A percentile compares a stretch with the other conserved stretches of the same genome.
Evolutionary conservation across 148 eudicot species (phyloP).

Genomic region (Rhododendron simsii): DNA sequence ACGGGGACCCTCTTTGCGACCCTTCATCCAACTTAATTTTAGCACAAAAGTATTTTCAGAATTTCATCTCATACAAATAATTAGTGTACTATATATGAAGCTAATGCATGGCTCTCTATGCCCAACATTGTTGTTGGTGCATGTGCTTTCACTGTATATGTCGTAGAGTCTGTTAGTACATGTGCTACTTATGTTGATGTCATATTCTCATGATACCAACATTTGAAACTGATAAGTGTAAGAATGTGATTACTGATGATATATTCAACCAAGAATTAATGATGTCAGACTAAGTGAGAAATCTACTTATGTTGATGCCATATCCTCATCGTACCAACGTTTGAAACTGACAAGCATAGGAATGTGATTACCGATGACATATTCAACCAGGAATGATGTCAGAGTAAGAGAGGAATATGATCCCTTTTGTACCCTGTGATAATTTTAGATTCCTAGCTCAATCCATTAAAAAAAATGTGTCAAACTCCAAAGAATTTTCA

Average conservation of each 20-base stretch:
- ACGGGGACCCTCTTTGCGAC: conserved; percentile 8
- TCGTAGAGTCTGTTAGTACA: neutral
- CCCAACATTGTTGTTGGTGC: neutral
- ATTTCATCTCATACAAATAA: neutral
- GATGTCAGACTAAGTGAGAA: too few relatives aligned
- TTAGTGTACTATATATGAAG: neutral
- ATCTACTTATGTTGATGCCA: too few relatives aligned
- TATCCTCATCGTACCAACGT: neutral
- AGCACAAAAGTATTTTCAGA: neutral
- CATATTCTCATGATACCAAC: too few relatives aligned
- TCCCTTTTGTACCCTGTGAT: neutral
- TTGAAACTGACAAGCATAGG: neutral
- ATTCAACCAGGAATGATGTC: neutral
- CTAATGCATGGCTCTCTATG: neutral
- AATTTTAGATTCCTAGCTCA: neutral
- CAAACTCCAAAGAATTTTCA: neutral
- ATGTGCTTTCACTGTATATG: neutral
- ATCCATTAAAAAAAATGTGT: neutral
- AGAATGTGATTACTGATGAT: too few relatives aligned
- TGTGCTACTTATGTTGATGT: too few relatives aligned
- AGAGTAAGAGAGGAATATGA: neutral
- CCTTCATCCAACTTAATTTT: conserved; percentile 9
- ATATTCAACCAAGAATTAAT: too few relatives aligned
- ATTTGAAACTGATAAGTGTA: too few relatives aligned
- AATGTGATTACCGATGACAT: neutral